Percentiles rank a stretch among this genome's conserved stretches.
phyloP scores from a whole-genome alignment of 2,329 filamentous ascomycete genomes.

The Colletotrichum endophyticum region DNA sequence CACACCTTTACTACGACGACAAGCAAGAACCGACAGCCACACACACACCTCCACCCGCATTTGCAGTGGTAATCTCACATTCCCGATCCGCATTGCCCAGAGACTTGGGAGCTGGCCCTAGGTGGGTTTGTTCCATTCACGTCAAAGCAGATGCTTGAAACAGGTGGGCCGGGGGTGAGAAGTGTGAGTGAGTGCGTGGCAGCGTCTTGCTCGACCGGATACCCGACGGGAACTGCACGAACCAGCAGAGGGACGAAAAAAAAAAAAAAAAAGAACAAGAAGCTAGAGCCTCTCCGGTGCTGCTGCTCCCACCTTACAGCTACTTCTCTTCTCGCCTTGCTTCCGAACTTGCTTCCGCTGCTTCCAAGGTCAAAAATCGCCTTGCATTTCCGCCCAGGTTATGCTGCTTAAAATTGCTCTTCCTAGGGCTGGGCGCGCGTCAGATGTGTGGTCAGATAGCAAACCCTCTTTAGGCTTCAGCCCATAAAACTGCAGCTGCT shows the following conservation, averaged over 20 bases:
- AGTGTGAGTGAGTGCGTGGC: conserved; percentile 8
- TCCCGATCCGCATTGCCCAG: not conserved
- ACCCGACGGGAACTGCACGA: not conserved
- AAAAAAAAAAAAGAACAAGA: not conserved
- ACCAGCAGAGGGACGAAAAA: not conserved
- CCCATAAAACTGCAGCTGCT: not conserved
- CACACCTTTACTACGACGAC: not conserved
- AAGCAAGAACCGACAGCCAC: not conserved
- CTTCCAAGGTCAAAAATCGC: not conserved
- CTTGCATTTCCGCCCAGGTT: not conserved
- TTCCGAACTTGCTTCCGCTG: not conserved
- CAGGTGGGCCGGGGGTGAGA: conserved; percentile 9
- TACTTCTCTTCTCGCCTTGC: not conserved
- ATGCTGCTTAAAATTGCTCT: not conserved
- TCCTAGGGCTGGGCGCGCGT: conserved; percentile 13
- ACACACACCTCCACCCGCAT: not conserved
- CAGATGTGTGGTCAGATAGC: conserved; percentile 13
- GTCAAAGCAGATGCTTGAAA: conserved; percentile 22
- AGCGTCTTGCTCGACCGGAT: conserved; percentile 4
- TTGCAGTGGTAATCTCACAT: conserved; percentile 4
- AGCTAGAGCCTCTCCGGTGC: not conserved
- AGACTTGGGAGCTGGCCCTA: not conserved
- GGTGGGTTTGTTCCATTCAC: conserved; percentile 13
- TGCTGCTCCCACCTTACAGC: not conserved
- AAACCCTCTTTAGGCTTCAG: not conserved